A percentile compares a stretch with the other conserved stretches of the same genome.
phyloP scores from a whole-genome alignment of 257 asterid species.

The Coffea eugenioides region DNA sequence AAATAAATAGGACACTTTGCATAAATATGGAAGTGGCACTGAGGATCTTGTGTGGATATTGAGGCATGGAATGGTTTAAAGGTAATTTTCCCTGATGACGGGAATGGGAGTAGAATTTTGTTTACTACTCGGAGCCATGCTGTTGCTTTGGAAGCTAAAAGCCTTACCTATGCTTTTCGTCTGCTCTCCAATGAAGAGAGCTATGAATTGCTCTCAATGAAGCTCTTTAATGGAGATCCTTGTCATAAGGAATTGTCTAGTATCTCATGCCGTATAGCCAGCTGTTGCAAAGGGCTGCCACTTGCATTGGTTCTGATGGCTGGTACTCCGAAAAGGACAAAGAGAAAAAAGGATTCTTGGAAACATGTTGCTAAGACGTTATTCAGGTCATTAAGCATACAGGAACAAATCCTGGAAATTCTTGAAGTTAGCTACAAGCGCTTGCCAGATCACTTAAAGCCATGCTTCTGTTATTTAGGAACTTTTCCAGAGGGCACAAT shows the following conservation, averaged over 20 bases:
- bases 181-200: conserved; percentile 3
- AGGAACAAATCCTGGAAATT: not conserved
- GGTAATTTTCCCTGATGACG: not conserved
- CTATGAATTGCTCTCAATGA: not conserved
- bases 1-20: too few species aligned
- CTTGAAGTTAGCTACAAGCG: conserved; percentile 29
- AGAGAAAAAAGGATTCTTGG: not conserved
- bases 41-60: not conserved
- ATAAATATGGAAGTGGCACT: too few species aligned
- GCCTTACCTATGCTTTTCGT: not conserved
- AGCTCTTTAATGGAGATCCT: not conserved
- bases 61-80: not conserved
- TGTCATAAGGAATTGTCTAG: not conserved
- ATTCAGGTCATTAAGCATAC: not conserved
- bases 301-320: conserved; percentile 1
- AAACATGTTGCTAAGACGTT: not conserved
- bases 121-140: not conserved
- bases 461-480: conserved; percentile 25
- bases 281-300: conserved; percentile 2
- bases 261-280: not conserved
- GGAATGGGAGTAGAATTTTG: conserved; percentile 6
- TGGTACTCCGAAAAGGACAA: not conserved
- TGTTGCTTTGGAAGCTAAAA: not conserved
- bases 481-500: conserved; percentile 9
- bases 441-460: conserved; percentile 26